Conservation (phyloP, 2,329 filamentous ascomycete species). For the Monosporascus sp. region DNA sequence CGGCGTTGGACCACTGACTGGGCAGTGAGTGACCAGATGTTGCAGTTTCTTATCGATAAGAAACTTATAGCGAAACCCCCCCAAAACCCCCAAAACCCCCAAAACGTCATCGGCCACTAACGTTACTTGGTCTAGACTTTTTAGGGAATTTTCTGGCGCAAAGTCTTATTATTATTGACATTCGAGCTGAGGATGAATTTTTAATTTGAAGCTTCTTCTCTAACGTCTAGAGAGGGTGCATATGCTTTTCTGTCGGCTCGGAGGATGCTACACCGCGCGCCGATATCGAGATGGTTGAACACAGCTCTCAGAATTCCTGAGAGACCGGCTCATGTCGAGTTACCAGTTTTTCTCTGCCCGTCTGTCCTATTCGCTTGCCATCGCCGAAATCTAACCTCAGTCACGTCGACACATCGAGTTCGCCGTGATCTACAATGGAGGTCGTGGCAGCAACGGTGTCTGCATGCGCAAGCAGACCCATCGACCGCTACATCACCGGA, state of each 20-base stretch:
- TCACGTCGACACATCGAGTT: conserved; percentile 5
- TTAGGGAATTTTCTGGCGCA: too few species aligned
- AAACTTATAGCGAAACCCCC: too few species aligned
- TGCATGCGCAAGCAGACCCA: conserved; percentile 22
- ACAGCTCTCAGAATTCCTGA: conserved; percentile 39
- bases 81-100: too few species aligned
- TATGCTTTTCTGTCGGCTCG: not conserved
- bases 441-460: conserved; percentile 17
- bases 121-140: not conserved
- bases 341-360: conserved; percentile 47
- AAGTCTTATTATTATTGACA: too few species aligned
- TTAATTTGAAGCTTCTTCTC: too few species aligned
- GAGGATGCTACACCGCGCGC: conserved; percentile 38
- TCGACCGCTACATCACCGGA: conserved; percentile 1
- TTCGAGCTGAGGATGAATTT: too few species aligned
- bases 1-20: not conserved
- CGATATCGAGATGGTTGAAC: conserved; percentile 38
- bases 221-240: not conserved
- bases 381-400: conserved; percentile 22
- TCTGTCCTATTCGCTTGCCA: conserved; percentile 30
- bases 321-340: conserved; percentile 27
- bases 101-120: not conserved
- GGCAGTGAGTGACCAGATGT: not conserved
- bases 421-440: conserved; percentile 16
- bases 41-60: not conserved